Evolutionary conservation across 192 early-diverging fungal genomes (phyloP).

Genomic region (Obelidium mucronatum): DNA sequence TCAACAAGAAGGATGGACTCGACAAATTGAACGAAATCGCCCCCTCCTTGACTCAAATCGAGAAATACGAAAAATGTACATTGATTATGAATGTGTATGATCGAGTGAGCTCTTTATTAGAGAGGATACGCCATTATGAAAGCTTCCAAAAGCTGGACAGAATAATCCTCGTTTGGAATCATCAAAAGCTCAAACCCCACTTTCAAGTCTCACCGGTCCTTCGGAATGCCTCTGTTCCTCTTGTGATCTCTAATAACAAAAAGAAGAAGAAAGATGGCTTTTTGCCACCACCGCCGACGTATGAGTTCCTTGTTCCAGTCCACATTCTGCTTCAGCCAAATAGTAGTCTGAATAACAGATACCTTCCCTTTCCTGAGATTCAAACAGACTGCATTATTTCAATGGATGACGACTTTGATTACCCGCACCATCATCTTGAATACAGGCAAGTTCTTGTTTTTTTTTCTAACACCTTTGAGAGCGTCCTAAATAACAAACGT

Average conservation of each 20-base stretch:
- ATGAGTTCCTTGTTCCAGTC: conserved; percentile 30
- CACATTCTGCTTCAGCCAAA: conserved; percentile 31
- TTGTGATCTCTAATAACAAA: neutral
- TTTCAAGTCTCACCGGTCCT: neutral
- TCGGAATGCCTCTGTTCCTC: neutral
- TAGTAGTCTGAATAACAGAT: conserved; percentile 44
- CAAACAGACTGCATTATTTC: conserved; percentile 42
- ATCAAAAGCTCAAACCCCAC: conserved; percentile 36
- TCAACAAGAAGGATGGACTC: no score
- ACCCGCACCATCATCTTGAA: conserved; percentile 37
- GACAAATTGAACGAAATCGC: no score
- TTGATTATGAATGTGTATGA: conserved; percentile 40
- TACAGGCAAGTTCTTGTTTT: conserved; percentile 17
- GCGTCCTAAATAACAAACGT: no score
- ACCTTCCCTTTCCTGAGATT: conserved; percentile 41
- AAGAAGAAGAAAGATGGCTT: no score
- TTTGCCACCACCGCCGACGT: neutral
- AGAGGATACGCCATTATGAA: conserved; percentile 38
- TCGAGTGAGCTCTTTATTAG: conserved; percentile 26
- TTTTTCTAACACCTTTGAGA: no score
- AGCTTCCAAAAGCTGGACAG: conserved; percentile 24
- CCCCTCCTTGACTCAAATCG: neutral
- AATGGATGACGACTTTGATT: conserved; percentile 52
- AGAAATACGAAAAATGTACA: conserved; percentile 44
- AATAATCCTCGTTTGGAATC: conserved; percentile 48